Evolutionary conservation across 805 yeast species (phyloP).

Genomic region (Wickerhamiella allomyrinae): DNA sequence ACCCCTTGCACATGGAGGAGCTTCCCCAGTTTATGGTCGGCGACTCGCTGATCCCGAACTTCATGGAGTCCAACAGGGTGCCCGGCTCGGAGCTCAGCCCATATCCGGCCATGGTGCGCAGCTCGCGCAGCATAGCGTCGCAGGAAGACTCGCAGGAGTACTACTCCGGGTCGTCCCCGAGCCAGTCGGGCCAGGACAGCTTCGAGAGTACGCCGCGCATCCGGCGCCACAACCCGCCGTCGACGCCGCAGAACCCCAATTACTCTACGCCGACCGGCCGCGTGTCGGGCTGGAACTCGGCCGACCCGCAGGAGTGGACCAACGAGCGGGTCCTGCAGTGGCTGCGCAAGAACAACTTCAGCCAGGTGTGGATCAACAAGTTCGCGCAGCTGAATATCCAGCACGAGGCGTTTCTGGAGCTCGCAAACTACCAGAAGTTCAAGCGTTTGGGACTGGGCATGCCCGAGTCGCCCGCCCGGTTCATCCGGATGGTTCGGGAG

Average conservation of each 20-base stretch:
- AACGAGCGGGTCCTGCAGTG: slow-evolving; percentile 50
- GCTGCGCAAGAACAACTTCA: slow-evolving; percentile 56
- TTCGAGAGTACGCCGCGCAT: neutral
- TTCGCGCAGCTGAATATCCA: slow-evolving; percentile 43
- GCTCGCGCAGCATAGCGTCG: neutral
- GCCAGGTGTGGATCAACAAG: slow-evolving; percentile 56
- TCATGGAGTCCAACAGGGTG: neutral
- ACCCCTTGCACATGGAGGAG: neutral
- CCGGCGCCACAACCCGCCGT: neutral
- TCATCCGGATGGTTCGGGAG: slow-evolving; percentile 38
- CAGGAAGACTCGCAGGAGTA: slow-evolving; percentile 10
- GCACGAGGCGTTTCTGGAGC: slow-evolving; percentile 49
- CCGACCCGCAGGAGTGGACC: slow-evolving; percentile 46
- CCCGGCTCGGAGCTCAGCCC: neutral
- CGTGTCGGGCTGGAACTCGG: slow-evolving; percentile 31
- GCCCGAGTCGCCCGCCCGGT: slow-evolving; percentile 40
- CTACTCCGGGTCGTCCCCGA: slow-evolving; percentile 8
- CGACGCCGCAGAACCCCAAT: neutral
- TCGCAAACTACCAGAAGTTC: slow-evolving; percentile 56
- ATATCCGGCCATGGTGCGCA: slow-evolving; percentile 1
- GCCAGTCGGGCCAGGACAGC: slow-evolving; percentile 9
- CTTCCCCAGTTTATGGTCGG: slow-evolving; percentile 1
- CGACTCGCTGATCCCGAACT: slow-evolving; percentile 2
- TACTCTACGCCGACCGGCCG: neutral
- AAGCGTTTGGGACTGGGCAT: slow-evolving; percentile 27